Evolutionary conservation across 2,329 filamentous ascomycete genomes (phyloP).

Genomic region (Amylocarpus encephaloides): DNA sequence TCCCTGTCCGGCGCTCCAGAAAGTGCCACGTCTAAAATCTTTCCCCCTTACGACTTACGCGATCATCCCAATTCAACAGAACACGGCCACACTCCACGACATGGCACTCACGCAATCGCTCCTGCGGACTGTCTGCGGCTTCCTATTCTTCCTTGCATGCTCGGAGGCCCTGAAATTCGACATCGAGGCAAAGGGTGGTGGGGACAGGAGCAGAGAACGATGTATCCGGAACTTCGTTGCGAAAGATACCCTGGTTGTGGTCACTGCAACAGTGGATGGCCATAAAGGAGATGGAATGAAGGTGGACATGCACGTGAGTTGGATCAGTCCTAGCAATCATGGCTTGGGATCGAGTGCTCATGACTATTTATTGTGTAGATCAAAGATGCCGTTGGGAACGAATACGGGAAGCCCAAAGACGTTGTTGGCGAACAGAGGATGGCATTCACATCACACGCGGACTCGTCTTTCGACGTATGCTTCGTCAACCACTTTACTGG

Average conservation of each 20-base stretch:
- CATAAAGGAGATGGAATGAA: constrained; percentile 83
- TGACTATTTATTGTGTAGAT: constrained; percentile 53
- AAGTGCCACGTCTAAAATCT: constrained; percentile 24
- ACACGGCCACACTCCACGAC: constrained; percentile 22
- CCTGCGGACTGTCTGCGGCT: constrained; percentile 52
- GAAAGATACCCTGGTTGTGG: constrained; percentile 88
- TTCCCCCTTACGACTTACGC: constrained; percentile 16
- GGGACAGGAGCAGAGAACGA: constrained; percentile 66
- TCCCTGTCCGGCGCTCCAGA: constrained; percentile 14
- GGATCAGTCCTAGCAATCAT: constrained; percentile 7
- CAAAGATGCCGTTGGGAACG: constrained; percentile 89
- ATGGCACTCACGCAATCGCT: constrained; percentile 48
- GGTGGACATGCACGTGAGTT: constrained; percentile 85
- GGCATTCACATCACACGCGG: constrained; percentile 87
- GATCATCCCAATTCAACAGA: constrained; percentile 6
- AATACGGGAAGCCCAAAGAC: constrained; percentile 88
- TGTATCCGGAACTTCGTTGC: constrained; percentile 96
- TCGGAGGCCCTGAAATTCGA: constrained; percentile 85
- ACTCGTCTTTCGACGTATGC: constrained; percentile 93
- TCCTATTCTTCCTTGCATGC: constrained; percentile 49
- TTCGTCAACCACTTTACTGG: constrained; percentile 77
- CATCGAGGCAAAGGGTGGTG: constrained; percentile 61
- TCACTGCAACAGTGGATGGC: constrained; percentile 85
- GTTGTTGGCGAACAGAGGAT: constrained; percentile 76
- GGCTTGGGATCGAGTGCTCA: background rate